phyloP scores from a whole-genome alignment of 257 asterid species.

The Ballota nigra region DNA sequence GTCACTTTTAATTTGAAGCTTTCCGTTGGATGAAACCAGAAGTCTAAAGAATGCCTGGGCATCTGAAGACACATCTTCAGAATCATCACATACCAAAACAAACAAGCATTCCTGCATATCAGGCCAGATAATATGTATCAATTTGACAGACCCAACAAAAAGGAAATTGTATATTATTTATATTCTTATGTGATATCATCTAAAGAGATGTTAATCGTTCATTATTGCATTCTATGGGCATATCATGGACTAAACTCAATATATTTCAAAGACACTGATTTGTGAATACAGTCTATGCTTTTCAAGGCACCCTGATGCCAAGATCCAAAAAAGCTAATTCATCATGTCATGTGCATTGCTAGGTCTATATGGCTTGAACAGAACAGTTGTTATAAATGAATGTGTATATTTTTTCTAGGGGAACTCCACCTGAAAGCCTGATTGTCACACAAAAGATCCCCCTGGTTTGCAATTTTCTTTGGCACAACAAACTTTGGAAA shows the following conservation, averaged over 20 bases:
- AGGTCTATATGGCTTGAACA: not conserved
- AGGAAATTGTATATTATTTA: not conserved
- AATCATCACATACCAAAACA: conserved; percentile 77
- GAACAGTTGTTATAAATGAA: not conserved
- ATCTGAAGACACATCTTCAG: conserved; percentile 67
- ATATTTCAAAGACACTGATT: not conserved
- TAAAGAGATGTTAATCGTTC: not conserved
- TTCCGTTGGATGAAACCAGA: conserved; percentile 49
- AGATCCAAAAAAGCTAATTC: not conserved
- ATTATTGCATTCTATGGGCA: not conserved
- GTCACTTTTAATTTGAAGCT: conserved; percentile 44
- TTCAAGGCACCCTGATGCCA: not conserved
- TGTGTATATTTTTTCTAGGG: not conserved
- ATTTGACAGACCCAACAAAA: not conserved
- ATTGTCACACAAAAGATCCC: not conserved
- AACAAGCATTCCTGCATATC: conserved; percentile 72
- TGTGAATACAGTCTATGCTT: not conserved
- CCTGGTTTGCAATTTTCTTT: not conserved
- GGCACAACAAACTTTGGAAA: not conserved
- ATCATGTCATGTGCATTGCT: not conserved
- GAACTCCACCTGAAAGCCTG: not conserved
- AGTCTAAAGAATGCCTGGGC: conserved; percentile 54
- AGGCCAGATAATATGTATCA: conserved; percentile 25
- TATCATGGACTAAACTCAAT: not conserved
- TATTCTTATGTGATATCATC: conserved; percentile 6